Evolutionary conservation across 2,329 filamentous ascomycete genomes (phyloP), one percentile per base, ranked within the genome.

Genomic region (Verruconis gallopava): DNA sequence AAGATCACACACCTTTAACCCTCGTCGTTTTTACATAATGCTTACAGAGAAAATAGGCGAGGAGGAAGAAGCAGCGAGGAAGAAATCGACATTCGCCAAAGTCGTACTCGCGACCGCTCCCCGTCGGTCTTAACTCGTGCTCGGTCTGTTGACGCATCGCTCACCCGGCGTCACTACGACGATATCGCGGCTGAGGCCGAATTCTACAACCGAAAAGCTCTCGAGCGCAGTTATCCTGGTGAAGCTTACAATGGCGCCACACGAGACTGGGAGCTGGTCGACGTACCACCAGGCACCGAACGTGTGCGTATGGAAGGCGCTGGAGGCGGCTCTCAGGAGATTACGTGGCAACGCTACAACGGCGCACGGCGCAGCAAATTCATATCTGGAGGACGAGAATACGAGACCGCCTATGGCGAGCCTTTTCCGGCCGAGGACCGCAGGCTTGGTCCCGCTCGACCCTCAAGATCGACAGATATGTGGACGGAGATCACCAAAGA

Each of bases 401-500:
- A 60, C 43, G 57, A 60, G 62, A 64, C 54, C 33, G 67, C 62
- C 47, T 66, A 61, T 48, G 60, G 63, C 30, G 54, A 53, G 38
- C 53, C 57, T 47, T 19, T 40, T 9, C 12, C 15, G 15, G 20
- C 21, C 18, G 20, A 20, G n/a, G 11, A 11, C 9, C 21, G 40
- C 18, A 21, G 20, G 5, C 14, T 33, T 11, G 20, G 11, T 28
- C 42, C 37, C 13, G 17, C 42, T 15, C 14, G 19, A 4, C 18
- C 15, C 5, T 35, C 22, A n/a, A 38, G 43, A 13, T 35, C 45
- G 3, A 44, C 40, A 13, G 65, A 68, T 46, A 83, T 93, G 67
- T 96, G 89, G 89, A 98, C 91, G 0, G 91, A 96, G 62, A 85
- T 98, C 51, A 93, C 89, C 36, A 94, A 93, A 63, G 88, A 94